Evolutionary conservation across 2,329 filamentous ascomycete genomes (phyloP).

Genomic region (Pseudocercospora crystallina): DNA sequence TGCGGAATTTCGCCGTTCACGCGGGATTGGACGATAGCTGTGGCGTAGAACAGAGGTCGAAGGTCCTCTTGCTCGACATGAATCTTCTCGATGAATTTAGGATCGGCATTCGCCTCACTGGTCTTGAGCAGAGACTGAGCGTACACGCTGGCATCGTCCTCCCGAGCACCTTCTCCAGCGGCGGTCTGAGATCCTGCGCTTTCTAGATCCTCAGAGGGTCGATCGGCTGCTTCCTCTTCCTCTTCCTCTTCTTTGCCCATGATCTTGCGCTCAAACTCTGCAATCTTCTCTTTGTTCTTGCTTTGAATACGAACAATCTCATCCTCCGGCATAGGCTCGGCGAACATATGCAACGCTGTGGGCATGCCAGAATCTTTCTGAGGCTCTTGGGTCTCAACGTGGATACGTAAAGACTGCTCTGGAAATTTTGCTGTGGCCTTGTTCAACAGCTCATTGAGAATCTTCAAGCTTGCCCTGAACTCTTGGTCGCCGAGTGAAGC

Average conservation of each 20-base stretch:
- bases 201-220: neutral
- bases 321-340: constrained; percentile 73
- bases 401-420: constrained; percentile 45
- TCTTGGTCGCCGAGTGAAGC: constrained; percentile 73
- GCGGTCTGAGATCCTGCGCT: neutral
- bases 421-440: constrained; percentile 75
- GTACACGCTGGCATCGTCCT: constrained; percentile 8
- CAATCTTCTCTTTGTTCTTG: constrained; percentile 62
- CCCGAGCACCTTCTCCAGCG: neutral
- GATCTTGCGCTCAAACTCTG: constrained; percentile 62
- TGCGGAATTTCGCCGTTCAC: constrained; percentile 64
- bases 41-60: constrained; percentile 63
- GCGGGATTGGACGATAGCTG: constrained; percentile 69
- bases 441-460: constrained; percentile 79
- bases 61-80: constrained; percentile 13
- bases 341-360: constrained; percentile 83
- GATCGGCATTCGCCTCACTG: constrained; percentile 11
- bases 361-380: constrained; percentile 34
- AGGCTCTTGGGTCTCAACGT: constrained; percentile 48
- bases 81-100: constrained; percentile 13
- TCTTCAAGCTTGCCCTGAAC: constrained; percentile 74
- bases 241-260: constrained; percentile 29
- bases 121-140: constrained; percentile 4
- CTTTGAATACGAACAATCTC: constrained; percentile 74
- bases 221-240: constrained; percentile 14